phyloP scores from a whole-genome alignment of 805 yeast genomes.

The Suhomyces prunicola region DNA sequence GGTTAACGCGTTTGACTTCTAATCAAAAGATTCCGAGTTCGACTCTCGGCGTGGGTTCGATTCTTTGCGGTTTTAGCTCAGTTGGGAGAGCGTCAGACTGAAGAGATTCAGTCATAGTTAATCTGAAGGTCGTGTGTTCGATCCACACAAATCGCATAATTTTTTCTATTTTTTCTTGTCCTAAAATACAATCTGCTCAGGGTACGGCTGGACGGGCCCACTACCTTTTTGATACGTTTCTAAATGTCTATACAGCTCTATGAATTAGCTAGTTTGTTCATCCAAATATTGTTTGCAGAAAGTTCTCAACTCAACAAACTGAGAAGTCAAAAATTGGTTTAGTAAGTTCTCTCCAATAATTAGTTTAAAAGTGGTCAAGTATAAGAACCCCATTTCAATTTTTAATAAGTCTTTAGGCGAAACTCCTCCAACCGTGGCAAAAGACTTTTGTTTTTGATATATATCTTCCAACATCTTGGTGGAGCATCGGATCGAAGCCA shows the following conservation, averaged over 20 bases:
- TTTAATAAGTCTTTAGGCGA: slow-evolving; percentile 41
- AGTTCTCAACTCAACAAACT: slow-evolving; percentile 28
- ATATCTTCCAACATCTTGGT: slow-evolving; percentile 44
- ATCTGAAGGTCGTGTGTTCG: slow-evolving; percentile 90
- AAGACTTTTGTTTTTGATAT: slow-evolving; percentile 40
- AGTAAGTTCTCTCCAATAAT: slow-evolving; percentile 38
- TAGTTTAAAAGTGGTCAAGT: slow-evolving; percentile 48
- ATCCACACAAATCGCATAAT: slow-evolving; percentile 69
- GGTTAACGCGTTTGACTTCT: slow-evolving; percentile 68
- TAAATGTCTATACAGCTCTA: slow-evolving; percentile 10
- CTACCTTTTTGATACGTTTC: slow-evolving; percentile 21
- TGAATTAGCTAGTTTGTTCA: slow-evolving; percentile 6
- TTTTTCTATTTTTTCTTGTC: slow-evolving; percentile 9
- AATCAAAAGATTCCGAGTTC: slow-evolving; percentile 66
- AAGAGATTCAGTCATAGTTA: slow-evolving; percentile 21
- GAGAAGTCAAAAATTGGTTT: slow-evolving; percentile 29
- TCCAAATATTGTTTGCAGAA: slow-evolving; percentile 16
- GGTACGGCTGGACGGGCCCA: slow-evolving; percentile 11
- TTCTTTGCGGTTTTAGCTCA: slow-evolving; percentile 28
- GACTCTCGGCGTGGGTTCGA: slow-evolving; percentile 49
- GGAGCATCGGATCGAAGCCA: slow-evolving; percentile 39
- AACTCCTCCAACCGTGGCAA: slow-evolving; percentile 46
- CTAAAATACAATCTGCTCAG: not conserved
- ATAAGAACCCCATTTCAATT: slow-evolving; percentile 50
- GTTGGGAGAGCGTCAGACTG: slow-evolving; percentile 34